Conservation (phyloP, 2,329 filamentous ascomycete species). For the Exophiala sideris region DNA sequence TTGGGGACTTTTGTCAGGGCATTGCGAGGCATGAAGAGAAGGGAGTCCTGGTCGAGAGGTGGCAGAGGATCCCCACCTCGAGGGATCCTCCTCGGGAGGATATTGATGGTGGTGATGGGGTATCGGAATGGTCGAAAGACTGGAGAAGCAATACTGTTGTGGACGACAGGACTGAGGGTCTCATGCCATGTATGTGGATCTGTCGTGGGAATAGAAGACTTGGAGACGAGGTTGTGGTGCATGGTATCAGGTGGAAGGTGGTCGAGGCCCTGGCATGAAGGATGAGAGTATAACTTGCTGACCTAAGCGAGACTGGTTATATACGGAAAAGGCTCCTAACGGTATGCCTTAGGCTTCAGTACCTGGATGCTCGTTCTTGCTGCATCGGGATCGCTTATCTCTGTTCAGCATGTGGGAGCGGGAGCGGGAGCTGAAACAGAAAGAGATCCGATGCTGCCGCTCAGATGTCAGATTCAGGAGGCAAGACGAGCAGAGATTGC, state of each 20-base stretch:
- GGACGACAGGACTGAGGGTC: not conserved
- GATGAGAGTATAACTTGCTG: not conserved
- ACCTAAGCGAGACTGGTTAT: no score
- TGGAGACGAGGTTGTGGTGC: conserved; percentile 14
- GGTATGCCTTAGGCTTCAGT: no score
- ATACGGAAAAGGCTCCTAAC: no score
- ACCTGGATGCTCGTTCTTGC: no score
- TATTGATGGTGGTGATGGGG: not conserved
- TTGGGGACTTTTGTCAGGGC: conserved; percentile 25
- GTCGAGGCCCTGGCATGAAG: not conserved
- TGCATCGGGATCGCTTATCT: no score
- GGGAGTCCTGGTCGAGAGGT: conserved; percentile 18
- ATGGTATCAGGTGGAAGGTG: conserved; percentile 13
- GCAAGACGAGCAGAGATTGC: not conserved
- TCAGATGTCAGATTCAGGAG: not conserved
- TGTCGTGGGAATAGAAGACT: conserved; percentile 12
- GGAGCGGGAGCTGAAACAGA: no score
- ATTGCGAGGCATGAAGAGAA: conserved; percentile 6
- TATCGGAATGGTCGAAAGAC: conserved; percentile 12
- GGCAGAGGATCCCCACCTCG: conserved; percentile 4
- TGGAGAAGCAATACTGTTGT: conserved; percentile 18
- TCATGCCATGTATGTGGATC: conserved; percentile 16
- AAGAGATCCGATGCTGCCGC: no score
- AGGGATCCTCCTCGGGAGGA: not conserved
- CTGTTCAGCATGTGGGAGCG: no score